Evolutionary conservation across 2,329 filamentous ascomycete genomes (phyloP), one percentile per base, ranked within the genome.

Genomic region (Fusarium foetens): DNA sequence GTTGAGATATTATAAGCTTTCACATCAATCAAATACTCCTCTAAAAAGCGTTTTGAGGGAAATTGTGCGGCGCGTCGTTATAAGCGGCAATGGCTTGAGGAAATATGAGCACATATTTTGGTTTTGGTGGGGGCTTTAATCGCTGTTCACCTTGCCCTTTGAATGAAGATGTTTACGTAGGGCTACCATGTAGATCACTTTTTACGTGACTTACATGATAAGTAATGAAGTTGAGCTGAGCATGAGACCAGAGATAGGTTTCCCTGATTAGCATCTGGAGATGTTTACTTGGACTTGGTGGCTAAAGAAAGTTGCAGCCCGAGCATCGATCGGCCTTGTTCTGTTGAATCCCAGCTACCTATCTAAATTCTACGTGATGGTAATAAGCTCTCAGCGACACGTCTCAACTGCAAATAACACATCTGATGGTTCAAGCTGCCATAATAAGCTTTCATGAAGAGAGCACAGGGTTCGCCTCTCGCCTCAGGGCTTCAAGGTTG

Each of bases 231-330:
- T 23, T 16, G 45, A 48, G 13, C 19, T 16, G 43, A 46, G 9
- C 27, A 31, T n/a, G 10, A 48, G 21, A 48, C 10, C 21, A n/a
- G 27, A 12, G 7, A 48, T 9, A 9, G 12, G 12, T 9, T 1
- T 33, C 10, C 5, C 21, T 13, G 2, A 7, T 31, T 17, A 2
- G 16, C 2, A 12, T 31, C 8, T 23, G 2, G 8, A 31, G 8
- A 3, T 9, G 7, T 2, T 6, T 6, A 7, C 5, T 31, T 17
- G 21, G 27, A 8, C 3, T 6, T 49, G 12, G 16, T 13, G 14
- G 14, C n/a, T 8, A 3, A n/a, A 31, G 27, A 31, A 48, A 16
- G 14, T 31, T n/a, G 6, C 7, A 48, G 10, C 11, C 27, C 10
- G 25, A 6, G 25, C 25, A 25, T 25, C 25, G 25, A 25, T 4